Conservation (phyloP, 2,329 filamentous ascomycete genomes). For the Pestalotiopsis sp. region DNA sequence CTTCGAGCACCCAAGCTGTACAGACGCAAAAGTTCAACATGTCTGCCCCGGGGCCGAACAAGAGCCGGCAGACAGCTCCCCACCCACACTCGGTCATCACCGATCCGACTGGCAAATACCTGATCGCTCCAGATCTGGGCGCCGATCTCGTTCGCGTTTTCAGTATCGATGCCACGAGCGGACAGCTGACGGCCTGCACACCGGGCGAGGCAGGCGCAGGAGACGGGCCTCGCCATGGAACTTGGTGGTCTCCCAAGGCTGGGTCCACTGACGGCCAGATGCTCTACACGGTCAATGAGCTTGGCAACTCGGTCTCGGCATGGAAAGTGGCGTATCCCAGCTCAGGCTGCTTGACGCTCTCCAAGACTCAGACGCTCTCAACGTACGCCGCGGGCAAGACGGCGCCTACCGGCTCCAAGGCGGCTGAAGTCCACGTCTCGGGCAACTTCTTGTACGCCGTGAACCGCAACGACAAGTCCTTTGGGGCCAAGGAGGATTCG, state of each 20-base stretch:
- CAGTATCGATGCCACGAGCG: slow-evolving; percentile 46
- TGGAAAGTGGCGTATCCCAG: slow-evolving; percentile 49
- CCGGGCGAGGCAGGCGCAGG: slow-evolving; percentile 45
- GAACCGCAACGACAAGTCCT: slow-evolving; percentile 17
- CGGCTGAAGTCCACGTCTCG: slow-evolving; percentile 55
- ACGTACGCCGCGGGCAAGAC: slow-evolving; percentile 44
- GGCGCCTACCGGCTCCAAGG: slow-evolving; percentile 49
- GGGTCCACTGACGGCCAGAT: slow-evolving; percentile 29
- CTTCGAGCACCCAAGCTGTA: slow-evolving; percentile 27
- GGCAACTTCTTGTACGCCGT: slow-evolving; percentile 34
- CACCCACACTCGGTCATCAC: slow-evolving; percentile 57
- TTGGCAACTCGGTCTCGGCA: slow-evolving; percentile 50
- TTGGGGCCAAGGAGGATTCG: slow-evolving; percentile 15
- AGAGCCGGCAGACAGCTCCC: slow-evolving; percentile 53
- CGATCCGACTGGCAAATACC: slow-evolving; percentile 50
- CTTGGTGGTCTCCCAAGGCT: slow-evolving; percentile 46
- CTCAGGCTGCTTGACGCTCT: slow-evolving; percentile 47
- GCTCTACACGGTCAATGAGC: slow-evolving; percentile 50
- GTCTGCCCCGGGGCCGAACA: slow-evolving; percentile 42
- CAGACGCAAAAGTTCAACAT: slow-evolving; percentile 45
- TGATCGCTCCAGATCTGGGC: slow-evolving; percentile 56
- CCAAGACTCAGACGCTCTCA: slow-evolving; percentile 45
- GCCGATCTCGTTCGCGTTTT: slow-evolving; percentile 58
- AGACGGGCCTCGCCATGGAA: slow-evolving; percentile 55
- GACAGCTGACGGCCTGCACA: slow-evolving; percentile 47